Conservation (phyloP, 139 green algal genomes). For the Marvania coccoides region DNA sequence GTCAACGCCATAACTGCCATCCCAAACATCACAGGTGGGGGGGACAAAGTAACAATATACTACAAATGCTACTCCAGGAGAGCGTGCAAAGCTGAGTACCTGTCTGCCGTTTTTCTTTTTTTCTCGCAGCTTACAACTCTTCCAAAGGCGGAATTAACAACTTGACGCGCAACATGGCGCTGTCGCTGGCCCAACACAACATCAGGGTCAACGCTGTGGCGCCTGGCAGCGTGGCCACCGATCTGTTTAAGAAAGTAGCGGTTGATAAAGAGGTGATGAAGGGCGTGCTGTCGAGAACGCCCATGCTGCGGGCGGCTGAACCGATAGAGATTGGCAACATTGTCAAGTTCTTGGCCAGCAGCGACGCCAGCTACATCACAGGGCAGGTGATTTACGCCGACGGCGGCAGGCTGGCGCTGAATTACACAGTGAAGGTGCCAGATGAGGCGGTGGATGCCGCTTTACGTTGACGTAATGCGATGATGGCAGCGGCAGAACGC, state of each 20-base stretch:
- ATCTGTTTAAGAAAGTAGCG: constrained; percentile 53
- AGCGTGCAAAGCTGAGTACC: not conserved
- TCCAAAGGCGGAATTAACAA: constrained; percentile 81
- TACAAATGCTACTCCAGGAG: constrained; percentile 16
- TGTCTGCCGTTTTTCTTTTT: not conserved
- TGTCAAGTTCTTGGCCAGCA: constrained; percentile 58
- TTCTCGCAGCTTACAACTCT: constrained; percentile 52
- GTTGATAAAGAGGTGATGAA: constrained; percentile 2
- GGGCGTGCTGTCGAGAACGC: constrained; percentile 53
- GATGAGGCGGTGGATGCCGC: too few species aligned
- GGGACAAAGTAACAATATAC: too few species aligned
- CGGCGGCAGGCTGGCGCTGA: constrained; percentile 72
- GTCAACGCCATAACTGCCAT: constrained; percentile 79
- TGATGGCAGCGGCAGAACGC: too few species aligned
- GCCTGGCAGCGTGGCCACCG: constrained; percentile 74
- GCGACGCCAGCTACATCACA: constrained; percentile 69
- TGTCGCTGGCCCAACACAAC: constrained; percentile 65
- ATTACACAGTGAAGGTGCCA: constrained; percentile 60
- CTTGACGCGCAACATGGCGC: constrained; percentile 70
- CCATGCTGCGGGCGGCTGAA: constrained; percentile 62
- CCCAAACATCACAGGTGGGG: constrained; percentile 38
- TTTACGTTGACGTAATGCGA: too few species aligned
- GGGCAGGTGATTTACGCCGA: constrained; percentile 72
- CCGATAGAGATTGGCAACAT: constrained; percentile 65
- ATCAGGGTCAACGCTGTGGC: constrained; percentile 82